Conservation (phyloP, 345 rosid genomes). For the Limnanthes douglasii region DNA sequence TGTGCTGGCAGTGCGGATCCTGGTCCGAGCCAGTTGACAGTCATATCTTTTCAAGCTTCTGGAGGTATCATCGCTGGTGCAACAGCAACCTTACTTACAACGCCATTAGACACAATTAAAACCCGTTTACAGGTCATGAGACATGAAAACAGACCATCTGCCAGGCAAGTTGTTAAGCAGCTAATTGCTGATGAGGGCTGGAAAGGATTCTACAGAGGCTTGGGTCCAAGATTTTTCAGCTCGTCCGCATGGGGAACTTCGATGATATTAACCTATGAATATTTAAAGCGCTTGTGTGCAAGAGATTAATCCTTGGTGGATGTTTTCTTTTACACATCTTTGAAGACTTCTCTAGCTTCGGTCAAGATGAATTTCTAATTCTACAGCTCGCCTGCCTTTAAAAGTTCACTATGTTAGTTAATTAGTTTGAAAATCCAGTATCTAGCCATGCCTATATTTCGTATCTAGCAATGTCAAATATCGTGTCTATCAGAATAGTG, state of each 20-base stretch:
- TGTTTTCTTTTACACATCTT: too few relatives aligned
- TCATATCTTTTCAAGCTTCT: slow-evolving; percentile 66
- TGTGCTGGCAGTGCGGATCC: slow-evolving; percentile 24
- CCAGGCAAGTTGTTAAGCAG: slow-evolving; percentile 48
- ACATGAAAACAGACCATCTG: slow-evolving; percentile 59
- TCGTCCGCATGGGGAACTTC: slow-evolving; percentile 99
- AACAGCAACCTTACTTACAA: slow-evolving; percentile 82
- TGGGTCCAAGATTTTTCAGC: slow-evolving; percentile 94
- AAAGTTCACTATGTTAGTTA: too few relatives aligned
- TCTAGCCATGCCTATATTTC: too few relatives aligned
- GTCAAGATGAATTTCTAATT: too few relatives aligned
- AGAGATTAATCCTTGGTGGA: too few relatives aligned
- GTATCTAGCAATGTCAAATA: too few relatives aligned
- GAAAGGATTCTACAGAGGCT: slow-evolving; percentile 82
- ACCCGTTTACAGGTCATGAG: slow-evolving; percentile 96
- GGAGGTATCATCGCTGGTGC: slow-evolving; percentile 97
- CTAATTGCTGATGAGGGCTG: slow-evolving; percentile 87
- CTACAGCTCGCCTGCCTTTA: too few relatives aligned
- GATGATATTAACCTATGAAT: slow-evolving; percentile 90
- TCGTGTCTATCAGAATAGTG: too few relatives aligned
- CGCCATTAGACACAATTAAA: slow-evolving; percentile 93
- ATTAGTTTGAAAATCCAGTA: too few relatives aligned
- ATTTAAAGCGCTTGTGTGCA: too few relatives aligned
- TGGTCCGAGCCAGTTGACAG: slow-evolving; percentile 30
- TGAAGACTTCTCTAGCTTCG: too few relatives aligned